phyloP scores from a whole-genome alignment of 768 basidiomycete genomes.

The Gymnopilus junonius region DNA sequence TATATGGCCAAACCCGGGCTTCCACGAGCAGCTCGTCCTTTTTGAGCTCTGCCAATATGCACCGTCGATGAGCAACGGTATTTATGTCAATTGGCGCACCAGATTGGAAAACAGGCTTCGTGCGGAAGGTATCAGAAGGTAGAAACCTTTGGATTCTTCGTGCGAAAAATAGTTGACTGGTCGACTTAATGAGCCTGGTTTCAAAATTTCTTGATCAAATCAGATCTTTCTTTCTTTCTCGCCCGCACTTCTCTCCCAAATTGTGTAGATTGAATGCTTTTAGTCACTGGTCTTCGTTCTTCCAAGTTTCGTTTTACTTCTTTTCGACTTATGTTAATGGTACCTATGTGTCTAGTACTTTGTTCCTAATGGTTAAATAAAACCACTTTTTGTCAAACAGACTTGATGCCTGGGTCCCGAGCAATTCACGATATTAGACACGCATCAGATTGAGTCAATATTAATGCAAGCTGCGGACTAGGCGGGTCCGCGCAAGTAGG shows the following conservation, averaged over 20 bases:
- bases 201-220: neutral
- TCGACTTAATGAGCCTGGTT: neutral
- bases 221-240: too few relatives aligned
- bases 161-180: slow-evolving; percentile 1
- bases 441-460: neutral
- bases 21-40: slow-evolving; percentile 77
- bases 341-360: neutral
- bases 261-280: neutral
- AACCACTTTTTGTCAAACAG: neutral
- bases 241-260: neutral
- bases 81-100: slow-evolving; percentile 69
- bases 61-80: slow-evolving; percentile 61
- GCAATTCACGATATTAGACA: neutral
- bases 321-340: neutral
- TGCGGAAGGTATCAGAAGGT: slow-evolving; percentile 41
- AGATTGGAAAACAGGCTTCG: slow-evolving; percentile 54
- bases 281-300: neutral
- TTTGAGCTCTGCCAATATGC: slow-evolving; percentile 75
- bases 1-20: slow-evolving; percentile 80
- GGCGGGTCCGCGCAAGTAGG: neutral
- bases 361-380: neutral
- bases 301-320: neutral
- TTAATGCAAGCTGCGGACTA: slow-evolving; percentile 5
- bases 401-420: neutral
- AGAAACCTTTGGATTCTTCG: slow-evolving; percentile 2